Evolutionary conservation across 1,284 basidiomycete genomes (phyloP), one percentile per base, ranked within the genome.

Genomic region (Xerocomus minutiporus): DNA sequence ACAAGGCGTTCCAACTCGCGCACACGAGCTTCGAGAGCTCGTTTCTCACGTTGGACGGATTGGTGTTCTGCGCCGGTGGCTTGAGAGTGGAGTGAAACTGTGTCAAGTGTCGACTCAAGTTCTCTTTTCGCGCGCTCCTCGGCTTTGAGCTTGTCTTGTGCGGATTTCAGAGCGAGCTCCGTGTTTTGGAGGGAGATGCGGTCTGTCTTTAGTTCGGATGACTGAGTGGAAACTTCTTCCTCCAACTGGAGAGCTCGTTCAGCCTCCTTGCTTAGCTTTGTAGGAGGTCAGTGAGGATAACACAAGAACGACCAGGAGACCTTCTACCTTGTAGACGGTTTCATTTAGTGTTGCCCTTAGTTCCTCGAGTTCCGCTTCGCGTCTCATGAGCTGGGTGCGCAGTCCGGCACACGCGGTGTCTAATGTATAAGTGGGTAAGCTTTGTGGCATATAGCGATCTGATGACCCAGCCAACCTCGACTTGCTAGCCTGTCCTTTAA

Each of bases 361-460:
- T 55, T 85, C 82, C 32, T 80, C 73, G 9, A 84, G 61, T 50
- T 84, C 78, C 2, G 70, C 69, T 23, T 76, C 73, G 59, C 80
- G 80, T 66, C 76, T 84, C 58, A 79, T 66, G 3, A 86, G 69
- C 59, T 78, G 75, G 23, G 74, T 75, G 56, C 80, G 75, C 50
- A 85, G 74, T 25, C 78, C 79, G 23, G 81, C 80, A 61, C 80
- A 80, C 57, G 81, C 75, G 20, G 75, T 71, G 60, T 86, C 83
- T 86, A 58, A 36, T 15, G 23, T 5, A 45, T 26, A 28, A 31
- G 34, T 39, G 4, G 43, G 53, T 65, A 55, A 58, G 57, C 26
- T 17, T 46, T 6, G 49, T 45, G 36, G 38, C 9, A 40, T 41
- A 36, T 32, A 40, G 23, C 28, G 34, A 52, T 44, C 42, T n/a